Conservation (phyloP, 805 yeast genomes). For the Saturnispora silvae region DNA sequence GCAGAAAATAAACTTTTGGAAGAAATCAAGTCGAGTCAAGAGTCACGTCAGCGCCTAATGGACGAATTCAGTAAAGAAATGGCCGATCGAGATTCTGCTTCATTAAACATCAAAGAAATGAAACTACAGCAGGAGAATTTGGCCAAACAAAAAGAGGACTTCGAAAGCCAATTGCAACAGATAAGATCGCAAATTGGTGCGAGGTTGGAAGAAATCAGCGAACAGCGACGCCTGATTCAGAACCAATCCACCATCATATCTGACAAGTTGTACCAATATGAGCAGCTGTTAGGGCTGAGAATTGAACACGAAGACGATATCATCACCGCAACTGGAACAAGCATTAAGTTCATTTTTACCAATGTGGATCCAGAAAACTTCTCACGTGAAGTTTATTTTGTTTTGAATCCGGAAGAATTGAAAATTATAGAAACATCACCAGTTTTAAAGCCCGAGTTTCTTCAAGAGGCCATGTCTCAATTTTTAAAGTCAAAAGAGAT, state of each 20-base stretch:
- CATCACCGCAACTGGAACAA: slow-evolving; percentile 22
- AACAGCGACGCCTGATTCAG: slow-evolving; percentile 24
- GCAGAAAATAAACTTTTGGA: slow-evolving; percentile 14
- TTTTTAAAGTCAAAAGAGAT: slow-evolving; percentile 24
- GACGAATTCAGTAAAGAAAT: slow-evolving; percentile 15
- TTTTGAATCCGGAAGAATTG: slow-evolving; percentile 30
- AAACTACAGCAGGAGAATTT: slow-evolving; percentile 27
- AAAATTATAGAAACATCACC: slow-evolving; percentile 29
- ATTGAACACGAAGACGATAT: slow-evolving; percentile 29
- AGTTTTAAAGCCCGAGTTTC: slow-evolving; percentile 16
- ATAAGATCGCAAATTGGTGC: slow-evolving; percentile 19
- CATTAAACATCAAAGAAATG: slow-evolving; percentile 31
- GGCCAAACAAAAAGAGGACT: slow-evolving; percentile 19
- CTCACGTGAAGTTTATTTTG: slow-evolving; percentile 34
- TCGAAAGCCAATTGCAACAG: slow-evolving; percentile 21
- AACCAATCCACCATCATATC: slow-evolving; percentile 30
- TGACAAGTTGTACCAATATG: slow-evolving; percentile 34
- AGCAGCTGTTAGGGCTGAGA: slow-evolving; percentile 36
- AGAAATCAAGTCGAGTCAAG: slow-evolving; percentile 15
- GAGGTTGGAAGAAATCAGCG: slow-evolving; percentile 18
- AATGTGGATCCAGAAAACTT: slow-evolving; percentile 38
- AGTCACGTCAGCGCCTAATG: slow-evolving; percentile 16
- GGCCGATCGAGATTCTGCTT: slow-evolving; percentile 24
- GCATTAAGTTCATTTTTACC: slow-evolving; percentile 31
- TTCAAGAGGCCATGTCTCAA: slow-evolving; percentile 13